Conservation (phyloP, 2,329 filamentous ascomycete species). For the Coniochaeta sp. region DNA sequence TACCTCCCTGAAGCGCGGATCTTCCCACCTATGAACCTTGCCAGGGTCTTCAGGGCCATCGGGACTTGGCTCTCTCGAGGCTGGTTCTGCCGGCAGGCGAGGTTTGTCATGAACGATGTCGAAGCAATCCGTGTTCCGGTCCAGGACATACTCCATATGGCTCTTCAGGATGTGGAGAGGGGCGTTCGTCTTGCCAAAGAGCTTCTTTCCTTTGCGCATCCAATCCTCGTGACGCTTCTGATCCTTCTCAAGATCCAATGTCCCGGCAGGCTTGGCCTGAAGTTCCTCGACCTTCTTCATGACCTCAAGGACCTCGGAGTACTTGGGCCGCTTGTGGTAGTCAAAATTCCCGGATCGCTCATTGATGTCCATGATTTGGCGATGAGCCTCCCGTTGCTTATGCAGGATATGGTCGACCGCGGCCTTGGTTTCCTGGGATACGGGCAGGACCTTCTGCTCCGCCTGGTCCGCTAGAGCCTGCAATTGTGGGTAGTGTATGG, state of each 20-base stretch:
- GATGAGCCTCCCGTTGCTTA: conserved; percentile 91
- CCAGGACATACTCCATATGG: conserved; percentile 88
- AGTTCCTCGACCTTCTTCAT: conserved; percentile 82
- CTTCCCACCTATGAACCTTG: conserved; percentile 48
- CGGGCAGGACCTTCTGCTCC: conserved; percentile 60
- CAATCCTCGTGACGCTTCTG: conserved; percentile 95
- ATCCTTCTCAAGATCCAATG: conserved; percentile 87
- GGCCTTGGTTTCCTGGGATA: conserved; percentile 71
- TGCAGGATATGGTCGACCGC: conserved; percentile 86
- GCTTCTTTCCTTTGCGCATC: conserved; percentile 97
- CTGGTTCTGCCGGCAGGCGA: conserved; percentile 82
- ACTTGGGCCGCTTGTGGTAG: conserved; percentile 73
- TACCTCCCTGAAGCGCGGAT: conserved; percentile 65
- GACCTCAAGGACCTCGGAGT: conserved; percentile 82
- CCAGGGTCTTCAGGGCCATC: conserved; percentile 26
- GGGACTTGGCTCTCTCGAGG: conserved; percentile 70
- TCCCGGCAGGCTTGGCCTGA: conserved; percentile 87
- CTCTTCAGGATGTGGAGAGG: conserved; percentile 91
- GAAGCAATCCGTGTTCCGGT: conserved; percentile 86
- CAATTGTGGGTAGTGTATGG: conserved; percentile 88
- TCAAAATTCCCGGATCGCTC: conserved; percentile 70
- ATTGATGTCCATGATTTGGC: conserved; percentile 75
- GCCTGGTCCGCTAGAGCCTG: conserved; percentile 87
- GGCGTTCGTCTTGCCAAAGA: conserved; percentile 97
- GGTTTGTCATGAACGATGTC: conserved; percentile 80